A percentile compares a stretch with the other conserved stretches of the same genome.
These are phyloP conservation scores for Lasiodiplodia sp. DNA, from an alignment of 2,329 filamentous ascomycete genomes.

Conservation along the genomic window DNA sequence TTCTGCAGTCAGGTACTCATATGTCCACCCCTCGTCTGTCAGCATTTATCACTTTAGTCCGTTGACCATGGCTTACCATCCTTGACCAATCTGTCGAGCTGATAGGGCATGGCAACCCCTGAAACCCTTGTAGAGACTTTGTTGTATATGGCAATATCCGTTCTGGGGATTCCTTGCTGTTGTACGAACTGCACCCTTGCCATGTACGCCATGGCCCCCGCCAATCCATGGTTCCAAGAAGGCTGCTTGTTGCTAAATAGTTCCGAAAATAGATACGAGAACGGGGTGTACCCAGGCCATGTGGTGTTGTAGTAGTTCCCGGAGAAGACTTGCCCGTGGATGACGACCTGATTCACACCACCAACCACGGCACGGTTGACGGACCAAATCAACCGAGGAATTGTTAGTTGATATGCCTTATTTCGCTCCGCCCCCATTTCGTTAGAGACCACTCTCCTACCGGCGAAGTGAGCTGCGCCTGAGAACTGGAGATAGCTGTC, in stretches of 20 bases:
- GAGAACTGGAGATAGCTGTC: slow-evolving; percentile 53
- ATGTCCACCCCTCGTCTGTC: no score
- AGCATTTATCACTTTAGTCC: no score
- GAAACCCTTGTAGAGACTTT: neutral
- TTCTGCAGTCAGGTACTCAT: no score
- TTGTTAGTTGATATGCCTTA: neutral
- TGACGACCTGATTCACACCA: slow-evolving; percentile 24
- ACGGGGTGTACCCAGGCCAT: slow-evolving; percentile 29
- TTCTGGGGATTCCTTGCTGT: neutral
- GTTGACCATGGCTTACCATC: no score
- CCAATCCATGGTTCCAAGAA: slow-evolving; percentile 7
- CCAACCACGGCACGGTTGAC: slow-evolving; percentile 15
- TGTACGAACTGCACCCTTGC: neutral
- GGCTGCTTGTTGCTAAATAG: slow-evolving; percentile 10
- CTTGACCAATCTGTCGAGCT: no score
- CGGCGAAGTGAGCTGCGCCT: slow-evolving; percentile 50
- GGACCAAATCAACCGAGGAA: slow-evolving; percentile 1
- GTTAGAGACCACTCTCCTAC: slow-evolving; percentile 48
- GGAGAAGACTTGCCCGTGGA: slow-evolving; percentile 18
- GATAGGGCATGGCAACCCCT: no score
- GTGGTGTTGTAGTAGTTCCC: slow-evolving; percentile 23
- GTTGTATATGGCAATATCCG: slow-evolving; percentile 14
- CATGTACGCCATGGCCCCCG: neutral
- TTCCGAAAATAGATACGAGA: slow-evolving; percentile 15
- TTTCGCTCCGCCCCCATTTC: neutral